Conservation (phyloP, 306 rosid species). For the Casuarina cunninghamiana region DNA sequence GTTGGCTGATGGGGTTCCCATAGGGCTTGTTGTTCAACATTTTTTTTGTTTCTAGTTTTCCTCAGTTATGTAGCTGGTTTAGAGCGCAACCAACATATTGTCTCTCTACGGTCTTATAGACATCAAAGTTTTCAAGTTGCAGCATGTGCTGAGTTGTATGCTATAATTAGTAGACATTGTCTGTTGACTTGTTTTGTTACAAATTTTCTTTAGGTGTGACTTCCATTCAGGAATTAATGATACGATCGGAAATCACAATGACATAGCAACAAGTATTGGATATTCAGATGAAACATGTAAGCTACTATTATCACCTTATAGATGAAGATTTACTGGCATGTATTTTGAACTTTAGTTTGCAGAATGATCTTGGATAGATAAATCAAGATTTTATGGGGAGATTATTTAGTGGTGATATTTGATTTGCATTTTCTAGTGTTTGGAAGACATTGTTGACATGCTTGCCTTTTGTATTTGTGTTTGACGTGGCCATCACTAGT, state of each 20-base stretch:
- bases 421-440: neutral
- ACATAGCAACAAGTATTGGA: constrained; percentile 62
- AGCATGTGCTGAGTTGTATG: constrained; percentile 2
- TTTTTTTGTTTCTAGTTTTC: neutral
- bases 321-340: constrained; percentile 32
- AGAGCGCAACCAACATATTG: neutral
- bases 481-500: neutral
- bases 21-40: neutral
- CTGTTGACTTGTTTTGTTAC: constrained; percentile 24
- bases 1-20: neutral
- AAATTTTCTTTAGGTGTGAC: constrained; percentile 55
- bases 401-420: neutral
- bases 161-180: neutral
- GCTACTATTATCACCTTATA: constrained; percentile 15
- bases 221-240: constrained; percentile 63
- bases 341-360: constrained; percentile 19
- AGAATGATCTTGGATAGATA: too few species aligned
- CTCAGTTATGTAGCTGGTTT: neutral
- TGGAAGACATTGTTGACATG: neutral
- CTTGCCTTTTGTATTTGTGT: neutral
- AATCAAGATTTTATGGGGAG: neutral
- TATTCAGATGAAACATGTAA: constrained; percentile 76
- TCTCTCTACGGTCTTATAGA: neutral
- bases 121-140: neutral
- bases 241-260: constrained; percentile 66